A percentile compares a stretch with the other conserved stretches of the same genome.
phyloP scores from a whole-genome alignment of 164 flowering plant genomes.

The Vitis riparia region DNA sequence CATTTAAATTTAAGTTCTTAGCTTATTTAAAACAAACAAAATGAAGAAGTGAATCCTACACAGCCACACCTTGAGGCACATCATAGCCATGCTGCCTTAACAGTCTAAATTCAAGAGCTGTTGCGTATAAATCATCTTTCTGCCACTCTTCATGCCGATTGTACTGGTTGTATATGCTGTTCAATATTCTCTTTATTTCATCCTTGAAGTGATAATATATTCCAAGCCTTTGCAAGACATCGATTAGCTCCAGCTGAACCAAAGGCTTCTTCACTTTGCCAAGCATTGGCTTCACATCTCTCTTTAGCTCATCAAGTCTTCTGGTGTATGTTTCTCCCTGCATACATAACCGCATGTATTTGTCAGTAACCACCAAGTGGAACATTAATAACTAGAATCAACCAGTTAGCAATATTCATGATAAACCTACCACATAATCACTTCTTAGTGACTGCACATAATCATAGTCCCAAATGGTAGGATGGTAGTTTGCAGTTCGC shows the following conservation, averaged over 20 bases:
- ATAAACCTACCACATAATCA: background rate
- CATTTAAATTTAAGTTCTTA: background rate
- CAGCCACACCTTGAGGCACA: conserved; percentile 17
- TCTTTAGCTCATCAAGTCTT: conserved; percentile 8
- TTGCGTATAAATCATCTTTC: conserved; percentile 12
- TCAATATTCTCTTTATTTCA: conserved; percentile 13
- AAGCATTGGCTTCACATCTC: conserved; percentile 1
- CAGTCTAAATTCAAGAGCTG: conserved; percentile 22
- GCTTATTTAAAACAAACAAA: too few species aligned
- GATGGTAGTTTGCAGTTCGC: conserved; percentile 14
- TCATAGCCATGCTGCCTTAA: conserved; percentile 24
- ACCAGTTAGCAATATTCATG: too few species aligned
- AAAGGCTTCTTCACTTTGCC: background rate
- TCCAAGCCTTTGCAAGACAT: conserved; percentile 28
- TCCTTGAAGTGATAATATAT: conserved; percentile 18
- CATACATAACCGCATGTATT: background rate
- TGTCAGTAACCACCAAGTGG: too few species aligned
- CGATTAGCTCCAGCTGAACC: conserved; percentile 22
- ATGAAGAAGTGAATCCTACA: too few species aligned
- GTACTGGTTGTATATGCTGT: background rate
- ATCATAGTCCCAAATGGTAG: conserved; percentile 6
- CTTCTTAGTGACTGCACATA: too few species aligned
- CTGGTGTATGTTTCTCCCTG: conserved; percentile 7
- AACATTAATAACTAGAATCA: background rate
- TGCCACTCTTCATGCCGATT: background rate